These are phyloP conservation scores for Gossypium australe DNA, from an alignment of 345 rosid genomes.

Conservation along the genomic window DNA sequence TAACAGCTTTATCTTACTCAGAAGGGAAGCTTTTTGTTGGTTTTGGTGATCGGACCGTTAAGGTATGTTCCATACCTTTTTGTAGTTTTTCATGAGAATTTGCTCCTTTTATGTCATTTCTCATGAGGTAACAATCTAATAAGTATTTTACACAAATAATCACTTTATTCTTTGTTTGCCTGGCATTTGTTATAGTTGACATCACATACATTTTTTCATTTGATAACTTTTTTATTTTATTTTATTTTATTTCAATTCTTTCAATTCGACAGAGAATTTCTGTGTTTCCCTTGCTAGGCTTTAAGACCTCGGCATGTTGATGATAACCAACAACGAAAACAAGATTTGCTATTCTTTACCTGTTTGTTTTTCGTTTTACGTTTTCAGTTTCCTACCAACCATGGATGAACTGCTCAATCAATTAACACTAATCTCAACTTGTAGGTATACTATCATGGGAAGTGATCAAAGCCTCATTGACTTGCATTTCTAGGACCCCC, in stretches of 20 bases:
- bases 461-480: neutral
- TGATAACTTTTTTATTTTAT: neutral
- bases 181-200: neutral
- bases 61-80: slow-evolving; percentile 35
- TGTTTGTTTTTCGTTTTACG: neutral
- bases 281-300: neutral
- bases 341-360: neutral
- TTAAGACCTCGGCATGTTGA: neutral
- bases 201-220: neutral
- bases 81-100: neutral
- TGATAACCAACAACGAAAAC: neutral
- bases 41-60: slow-evolving; percentile 53
- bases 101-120: neutral
- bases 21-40: slow-evolving; percentile 87
- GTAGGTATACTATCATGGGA: slow-evolving; percentile 10
- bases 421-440: neutral
- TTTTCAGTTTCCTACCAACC: neutral
- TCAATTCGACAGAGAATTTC: neutral
- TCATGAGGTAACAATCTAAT: neutral
- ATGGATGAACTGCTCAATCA: neutral
- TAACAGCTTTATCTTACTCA: slow-evolving; percentile 58
- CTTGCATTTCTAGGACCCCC: neutral
- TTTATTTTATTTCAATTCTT: neutral
- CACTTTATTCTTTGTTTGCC: neutral
- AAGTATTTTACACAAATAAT: neutral